Base-by-base conservation (phyloP, 1,284 basidiomycete species). In the Lignosus rhinocerotis region DNA sequence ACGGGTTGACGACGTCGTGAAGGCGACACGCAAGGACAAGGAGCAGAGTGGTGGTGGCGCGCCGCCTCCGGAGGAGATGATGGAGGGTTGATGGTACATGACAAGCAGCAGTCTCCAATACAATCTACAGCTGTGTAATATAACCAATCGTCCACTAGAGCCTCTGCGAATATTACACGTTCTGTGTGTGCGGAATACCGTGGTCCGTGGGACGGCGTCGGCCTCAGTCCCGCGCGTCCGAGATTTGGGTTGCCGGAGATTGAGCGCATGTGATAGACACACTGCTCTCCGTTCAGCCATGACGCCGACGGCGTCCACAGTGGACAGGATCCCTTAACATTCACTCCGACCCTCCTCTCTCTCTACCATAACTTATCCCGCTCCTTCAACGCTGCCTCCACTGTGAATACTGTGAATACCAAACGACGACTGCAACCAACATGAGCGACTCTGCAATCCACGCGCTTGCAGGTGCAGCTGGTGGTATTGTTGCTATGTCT, bases 1-100 rank as follows among this genome's bases (percentile, higher is more conserved):
- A 14, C 88, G 96, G 38, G 95, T 98, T 2, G 96, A 98, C 72
- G 95, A 98, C 70, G 93, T 97, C 54, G 94, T 96, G 11, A 90
- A 92, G 67, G 94, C 94, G 16, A 82, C 86, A 33, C 81, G 90
- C 58, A 87, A 88, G 70, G 88, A 89, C 32, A 78, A 78, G 64
- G 86, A 85, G 55, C 78, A 82, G 64, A 79, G 76, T 14, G 76
- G 75, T 33, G 74, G 74, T 17, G 77, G 77, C 21, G 56, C 53
- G 42, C 77, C 79, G 1, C 78, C 81, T 10, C 84, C 81, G 10
- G 84, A 87, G 65, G 87, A 89, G 68, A 80, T 80, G 76, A 76
- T 80, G 76, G 79, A 69, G 44, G 70, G 36, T 68, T 59, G 58
- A 56, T 47, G 47, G 19, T 17, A 10, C 19, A 41, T 43, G 48